phyloP scores from a whole-genome alignment of 2,329 filamentous ascomycete genomes.

The Apiospora arundinis region DNA sequence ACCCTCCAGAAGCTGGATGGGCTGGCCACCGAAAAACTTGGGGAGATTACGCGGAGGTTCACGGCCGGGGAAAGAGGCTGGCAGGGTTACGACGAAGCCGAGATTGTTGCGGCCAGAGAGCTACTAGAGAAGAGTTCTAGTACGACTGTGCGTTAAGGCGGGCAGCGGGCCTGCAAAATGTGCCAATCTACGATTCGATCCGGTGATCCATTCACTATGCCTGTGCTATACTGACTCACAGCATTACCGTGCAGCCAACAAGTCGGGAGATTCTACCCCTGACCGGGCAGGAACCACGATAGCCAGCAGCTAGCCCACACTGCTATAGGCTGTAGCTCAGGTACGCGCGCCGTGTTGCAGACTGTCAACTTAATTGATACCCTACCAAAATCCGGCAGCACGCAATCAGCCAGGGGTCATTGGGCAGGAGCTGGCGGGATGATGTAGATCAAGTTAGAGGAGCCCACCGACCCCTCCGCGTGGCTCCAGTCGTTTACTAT shows the following conservation, averaged over 20 bases:
- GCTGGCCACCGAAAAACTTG: constrained; percentile 74
- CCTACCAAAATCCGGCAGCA: constrained; percentile 10
- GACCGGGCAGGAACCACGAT: constrained; percentile 13
- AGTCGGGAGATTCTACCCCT: constrained; percentile 17
- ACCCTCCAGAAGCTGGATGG: constrained; percentile 74
- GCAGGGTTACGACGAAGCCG: constrained; percentile 74
- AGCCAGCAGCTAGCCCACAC: background rate
- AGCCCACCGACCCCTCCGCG: constrained; percentile 2
- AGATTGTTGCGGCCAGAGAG: constrained; percentile 74
- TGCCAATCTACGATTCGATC: constrained; percentile 18
- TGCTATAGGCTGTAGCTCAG: background rate
- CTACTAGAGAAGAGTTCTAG: constrained; percentile 63
- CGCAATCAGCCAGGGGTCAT: constrained; percentile 4
- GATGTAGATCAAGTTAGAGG: constrained; percentile 9
- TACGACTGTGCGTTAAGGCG: constrained; percentile 35
- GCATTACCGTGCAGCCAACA: constrained; percentile 14
- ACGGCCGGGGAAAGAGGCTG: constrained; percentile 67
- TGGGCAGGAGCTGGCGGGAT: constrained; percentile 6
- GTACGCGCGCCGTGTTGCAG: constrained; percentile 5
- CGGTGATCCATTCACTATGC: constrained; percentile 6
- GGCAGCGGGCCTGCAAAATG: background rate
- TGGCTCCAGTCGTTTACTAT: constrained; percentile 13
- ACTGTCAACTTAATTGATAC: constrained; percentile 11
- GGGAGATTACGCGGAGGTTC: constrained; percentile 74
- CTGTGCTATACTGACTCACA: constrained; percentile 21